A percentile compares a stretch with the other conserved stretches of the same genome.
Conservation (phyloP, 2,329 filamentous ascomycete species). For the Malbranchea cinnamomea region DNA sequence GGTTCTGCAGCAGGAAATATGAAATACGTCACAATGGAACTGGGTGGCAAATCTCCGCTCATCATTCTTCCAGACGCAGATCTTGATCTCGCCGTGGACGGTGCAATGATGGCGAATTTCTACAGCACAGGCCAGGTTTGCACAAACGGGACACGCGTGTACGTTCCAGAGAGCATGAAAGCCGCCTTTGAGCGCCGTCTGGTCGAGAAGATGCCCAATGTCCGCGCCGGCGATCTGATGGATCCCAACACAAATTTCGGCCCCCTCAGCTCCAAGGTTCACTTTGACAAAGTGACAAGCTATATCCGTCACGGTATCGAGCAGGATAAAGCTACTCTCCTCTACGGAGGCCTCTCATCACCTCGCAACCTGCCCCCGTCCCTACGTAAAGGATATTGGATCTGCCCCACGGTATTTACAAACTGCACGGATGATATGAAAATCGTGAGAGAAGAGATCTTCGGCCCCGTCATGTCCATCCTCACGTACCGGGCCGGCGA, state of each 20-base stretch:
- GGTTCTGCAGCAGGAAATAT: constrained; percentile 58
- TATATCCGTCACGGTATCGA: constrained; percentile 67
- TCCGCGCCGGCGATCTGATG: constrained; percentile 59
- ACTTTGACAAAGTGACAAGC: constrained; percentile 60
- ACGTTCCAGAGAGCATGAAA: constrained; percentile 55
- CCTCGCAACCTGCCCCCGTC: constrained; percentile 31
- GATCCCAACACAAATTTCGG: constrained; percentile 67
- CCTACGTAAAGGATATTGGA: constrained; percentile 59
- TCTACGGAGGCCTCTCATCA: constrained; percentile 48
- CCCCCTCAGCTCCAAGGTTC: constrained; percentile 59
- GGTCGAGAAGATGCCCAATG: constrained; percentile 51
- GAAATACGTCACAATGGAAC: constrained; percentile 87
- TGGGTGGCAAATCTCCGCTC: constrained; percentile 73
- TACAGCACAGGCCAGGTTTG: constrained; percentile 84
- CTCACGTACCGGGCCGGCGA: constrained; percentile 56
- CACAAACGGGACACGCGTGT: constrained; percentile 82
- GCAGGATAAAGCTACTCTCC: constrained; percentile 55
- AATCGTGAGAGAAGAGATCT: constrained; percentile 71
- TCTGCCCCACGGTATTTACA: constrained; percentile 70
- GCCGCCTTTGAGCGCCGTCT: constrained; percentile 52
- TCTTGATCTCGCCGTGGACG: constrained; percentile 66
- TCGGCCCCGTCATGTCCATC: constrained; percentile 74
- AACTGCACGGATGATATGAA: constrained; percentile 72
- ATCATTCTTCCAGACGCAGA: constrained; percentile 69
- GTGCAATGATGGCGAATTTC: constrained; percentile 89